Evolutionary conservation across 164 flowering plant genomes (phyloP), one percentile per base, ranked within the genome.

Genomic region (Kalanchoe fedtschenkoi): DNA sequence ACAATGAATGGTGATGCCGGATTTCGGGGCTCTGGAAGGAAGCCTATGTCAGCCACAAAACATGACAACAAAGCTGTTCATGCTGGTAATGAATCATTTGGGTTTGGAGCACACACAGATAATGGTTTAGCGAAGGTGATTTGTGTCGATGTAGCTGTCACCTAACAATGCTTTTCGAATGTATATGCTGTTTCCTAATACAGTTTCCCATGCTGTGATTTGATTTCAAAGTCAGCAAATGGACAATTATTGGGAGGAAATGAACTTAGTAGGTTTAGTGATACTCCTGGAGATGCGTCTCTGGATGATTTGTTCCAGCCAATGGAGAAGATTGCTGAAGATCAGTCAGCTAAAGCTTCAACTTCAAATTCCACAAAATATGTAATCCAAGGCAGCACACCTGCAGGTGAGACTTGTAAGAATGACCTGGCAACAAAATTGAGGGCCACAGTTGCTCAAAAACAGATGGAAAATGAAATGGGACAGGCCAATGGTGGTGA

Each of bases 301-400:
- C 73, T 95, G 75, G 97, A 95, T 60, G 99, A 95, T 78, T 74
- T 95, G 64, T 95, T 95, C 77, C 99, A 76, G 68, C 95, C 97
- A 2, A 58, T 76, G 74, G 85, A 81, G 62, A 83, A 75, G 60
- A 77, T 58, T 33, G 66, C 47, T 19, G 87, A 75, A 57, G 88
- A 81, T 62, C 79, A 55, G 57, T 70, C 74, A 6, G 75, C 82
- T 68, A 88, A 80, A 71, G 87, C 95, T 61, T 87, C 96, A 56
- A 79, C 89, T 58, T 91, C 96, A 68, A 76, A 83, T 65, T 83
- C 96, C 55, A 70, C 86, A 17, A 75, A 86, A 63, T 72, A 75
- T 66, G 68, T 71, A 46, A 73, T 62, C 67, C 78, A 76, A 67
- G 76, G 68, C 22, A 76, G 67, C 70, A 68, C 64, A 37, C 11